Evolutionary conservation across 164 flowering plant genomes (phyloP).

Genomic region (Hamamelis virginiana): DNA sequence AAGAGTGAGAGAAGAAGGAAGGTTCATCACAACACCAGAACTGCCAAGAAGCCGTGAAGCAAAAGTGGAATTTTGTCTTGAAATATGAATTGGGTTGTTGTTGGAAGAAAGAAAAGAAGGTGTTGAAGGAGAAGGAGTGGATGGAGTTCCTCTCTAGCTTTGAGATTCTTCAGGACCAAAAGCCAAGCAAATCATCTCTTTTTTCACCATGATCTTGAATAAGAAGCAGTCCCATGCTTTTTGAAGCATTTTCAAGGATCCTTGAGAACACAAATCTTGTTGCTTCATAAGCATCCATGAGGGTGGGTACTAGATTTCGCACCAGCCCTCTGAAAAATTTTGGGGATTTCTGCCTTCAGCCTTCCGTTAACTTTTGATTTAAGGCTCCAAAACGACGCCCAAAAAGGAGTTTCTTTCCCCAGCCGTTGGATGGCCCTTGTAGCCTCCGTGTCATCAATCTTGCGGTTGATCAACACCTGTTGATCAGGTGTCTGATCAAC

Average conservation of each 20-base stretch:
- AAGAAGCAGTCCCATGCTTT: constrained; percentile 81
- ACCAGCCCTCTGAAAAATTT: neutral
- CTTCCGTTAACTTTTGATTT: no score
- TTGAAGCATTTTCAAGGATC: constrained; percentile 86
- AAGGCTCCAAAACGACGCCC: no score
- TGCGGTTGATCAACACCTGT: no score
- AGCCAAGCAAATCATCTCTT: constrained; percentile 92
- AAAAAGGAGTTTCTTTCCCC: no score
- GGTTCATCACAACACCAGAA: constrained; percentile 10
- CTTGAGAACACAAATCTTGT: constrained; percentile 78
- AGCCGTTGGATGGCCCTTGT: no score
- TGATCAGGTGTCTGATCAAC: no score
- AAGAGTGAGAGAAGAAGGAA: constrained; percentile 35
- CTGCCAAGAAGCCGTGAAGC: constrained; percentile 10
- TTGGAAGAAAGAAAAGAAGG: constrained; percentile 38
- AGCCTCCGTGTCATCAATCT: no score
- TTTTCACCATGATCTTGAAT: constrained; percentile 91
- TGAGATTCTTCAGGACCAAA: constrained; percentile 77
- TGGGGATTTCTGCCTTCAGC: no score
- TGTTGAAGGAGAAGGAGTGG: constrained; percentile 52
- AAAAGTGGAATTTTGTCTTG: constrained; percentile 39
- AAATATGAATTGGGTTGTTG: constrained; percentile 25
- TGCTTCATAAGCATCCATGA: constrained; percentile 92
- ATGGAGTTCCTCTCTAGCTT: constrained; percentile 56
- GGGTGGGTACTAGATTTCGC: constrained; percentile 8